Conservation (phyloP, 78 protist genomes). For the Protostelium mycophagum region DNA sequence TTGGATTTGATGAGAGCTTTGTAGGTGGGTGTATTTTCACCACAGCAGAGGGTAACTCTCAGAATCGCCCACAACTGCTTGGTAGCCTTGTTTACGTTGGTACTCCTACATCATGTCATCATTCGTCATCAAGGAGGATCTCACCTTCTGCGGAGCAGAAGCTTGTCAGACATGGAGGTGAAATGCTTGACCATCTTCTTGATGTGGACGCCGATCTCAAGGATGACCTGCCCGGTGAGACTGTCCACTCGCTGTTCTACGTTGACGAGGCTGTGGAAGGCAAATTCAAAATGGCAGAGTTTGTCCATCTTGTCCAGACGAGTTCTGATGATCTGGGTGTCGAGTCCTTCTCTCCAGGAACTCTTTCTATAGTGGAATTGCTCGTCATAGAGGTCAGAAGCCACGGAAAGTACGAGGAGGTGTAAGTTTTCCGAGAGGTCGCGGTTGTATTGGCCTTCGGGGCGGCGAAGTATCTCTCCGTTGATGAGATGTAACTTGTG, state of each 20-base stretch:
- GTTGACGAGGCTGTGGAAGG: not conserved
- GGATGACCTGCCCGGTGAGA: not conserved
- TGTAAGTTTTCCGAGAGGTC: not conserved
- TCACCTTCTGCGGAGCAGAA: not conserved
- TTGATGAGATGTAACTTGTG: conserved; percentile 9
- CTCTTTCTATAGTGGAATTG: conserved; percentile 33
- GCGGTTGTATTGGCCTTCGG: not conserved
- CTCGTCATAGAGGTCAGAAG: conserved; percentile 46
- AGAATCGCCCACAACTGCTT: not conserved
- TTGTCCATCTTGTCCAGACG: conserved; percentile 12
- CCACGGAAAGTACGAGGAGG: conserved; percentile 12
- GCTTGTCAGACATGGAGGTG: not conserved
- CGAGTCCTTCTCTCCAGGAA: conserved; percentile 33
- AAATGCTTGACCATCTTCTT: not conserved
- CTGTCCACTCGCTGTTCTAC: not conserved
- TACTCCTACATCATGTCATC: not conserved
- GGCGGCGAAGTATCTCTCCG: not conserved
- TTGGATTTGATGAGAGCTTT: not conserved
- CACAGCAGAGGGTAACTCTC: no score
- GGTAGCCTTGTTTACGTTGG: not conserved
- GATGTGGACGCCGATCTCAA: not conserved
- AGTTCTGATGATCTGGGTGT: conserved; percentile 17
- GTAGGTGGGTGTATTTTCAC: no score
- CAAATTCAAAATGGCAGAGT: not conserved
- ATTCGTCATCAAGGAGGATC: not conserved